phyloP scores from a whole-genome alignment of 768 basidiomycete species.

The Termitomyces sp. region DNA sequence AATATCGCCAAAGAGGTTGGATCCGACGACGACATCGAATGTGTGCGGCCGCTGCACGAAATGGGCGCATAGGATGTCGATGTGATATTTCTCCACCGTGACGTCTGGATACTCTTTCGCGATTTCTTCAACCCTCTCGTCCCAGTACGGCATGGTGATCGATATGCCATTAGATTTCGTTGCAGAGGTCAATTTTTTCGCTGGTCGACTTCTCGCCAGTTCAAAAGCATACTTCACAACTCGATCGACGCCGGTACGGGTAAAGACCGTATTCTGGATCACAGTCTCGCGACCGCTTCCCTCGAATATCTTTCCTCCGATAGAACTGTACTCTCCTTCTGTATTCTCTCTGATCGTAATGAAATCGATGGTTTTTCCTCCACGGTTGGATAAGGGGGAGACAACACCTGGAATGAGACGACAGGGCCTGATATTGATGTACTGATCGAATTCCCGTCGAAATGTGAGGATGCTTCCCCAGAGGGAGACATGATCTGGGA shows the following conservation, averaged over 20 bases:
- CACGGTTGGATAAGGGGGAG: constrained; percentile 40
- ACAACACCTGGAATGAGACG: constrained; percentile 42
- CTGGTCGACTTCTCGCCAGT: constrained; percentile 40
- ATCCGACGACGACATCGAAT: constrained; percentile 51
- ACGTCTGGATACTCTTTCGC: constrained; percentile 48
- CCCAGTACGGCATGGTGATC: constrained; percentile 46
- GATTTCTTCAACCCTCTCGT: constrained; percentile 40
- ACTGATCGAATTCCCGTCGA: constrained; percentile 47
- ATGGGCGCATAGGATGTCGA: constrained; percentile 45
- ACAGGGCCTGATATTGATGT: constrained; percentile 44
- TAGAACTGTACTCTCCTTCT: constrained; percentile 52
- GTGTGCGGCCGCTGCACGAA: constrained; percentile 44
- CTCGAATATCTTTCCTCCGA: constrained; percentile 37
- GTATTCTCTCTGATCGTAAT: constrained; percentile 52
- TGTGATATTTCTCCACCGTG: constrained; percentile 40
- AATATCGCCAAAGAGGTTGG: constrained; percentile 52
- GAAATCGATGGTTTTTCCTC: constrained; percentile 40
- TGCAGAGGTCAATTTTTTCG: constrained; percentile 46
- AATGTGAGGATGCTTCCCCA: constrained; percentile 49
- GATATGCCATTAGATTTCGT: constrained; percentile 49
- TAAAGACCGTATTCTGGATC: constrained; percentile 45
- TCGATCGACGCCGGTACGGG: constrained; percentile 40
- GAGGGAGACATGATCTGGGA: constrained; percentile 53
- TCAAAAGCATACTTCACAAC: constrained; percentile 51
- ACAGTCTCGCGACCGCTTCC: constrained; percentile 35